These are phyloP conservation scores for Diplodia mutila DNA, from an alignment of 2,329 filamentous ascomycete species.

Conservation along the genomic window DNA sequence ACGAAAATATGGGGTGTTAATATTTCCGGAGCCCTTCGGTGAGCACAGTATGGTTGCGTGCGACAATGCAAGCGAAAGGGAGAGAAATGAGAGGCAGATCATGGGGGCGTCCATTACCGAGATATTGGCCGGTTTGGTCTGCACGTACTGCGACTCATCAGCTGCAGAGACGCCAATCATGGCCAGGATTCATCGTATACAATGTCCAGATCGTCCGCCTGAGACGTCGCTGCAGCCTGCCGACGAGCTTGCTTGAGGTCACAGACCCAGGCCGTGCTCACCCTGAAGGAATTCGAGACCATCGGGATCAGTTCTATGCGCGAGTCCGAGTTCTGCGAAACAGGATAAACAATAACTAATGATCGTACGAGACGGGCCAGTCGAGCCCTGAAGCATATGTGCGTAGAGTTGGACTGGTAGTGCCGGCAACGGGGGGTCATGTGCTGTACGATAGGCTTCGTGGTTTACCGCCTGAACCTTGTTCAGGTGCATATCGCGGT, in stretches of 20 bases:
- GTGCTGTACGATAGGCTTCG: background rate
- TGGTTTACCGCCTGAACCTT: background rate
- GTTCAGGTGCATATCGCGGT: background rate
- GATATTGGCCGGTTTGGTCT: conserved; percentile 7
- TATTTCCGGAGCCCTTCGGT: background rate
- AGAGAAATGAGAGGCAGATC: conserved; percentile 17
- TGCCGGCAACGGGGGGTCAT: background rate
- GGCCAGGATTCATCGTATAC: background rate
- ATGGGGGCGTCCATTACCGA: conserved; percentile 2
- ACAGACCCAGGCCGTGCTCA: background rate
- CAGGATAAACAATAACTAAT: background rate
- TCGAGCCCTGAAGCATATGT: background rate
- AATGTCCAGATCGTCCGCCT: background rate
- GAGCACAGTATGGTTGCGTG: background rate
- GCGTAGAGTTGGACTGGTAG: background rate
- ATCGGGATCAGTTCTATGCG: background rate
- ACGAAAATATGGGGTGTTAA: background rate
- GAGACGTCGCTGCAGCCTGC: background rate
- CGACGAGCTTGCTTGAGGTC: background rate
- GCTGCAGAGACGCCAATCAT: background rate
- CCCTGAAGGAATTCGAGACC: background rate
- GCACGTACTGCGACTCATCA: background rate
- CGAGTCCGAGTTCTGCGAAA: background rate
- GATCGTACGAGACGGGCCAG: background rate
- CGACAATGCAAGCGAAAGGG: conserved; percentile 3